Evolutionary conservation across 2,329 filamentous ascomycete genomes (phyloP).

Genomic region (Plenodomus biglobosus): DNA sequence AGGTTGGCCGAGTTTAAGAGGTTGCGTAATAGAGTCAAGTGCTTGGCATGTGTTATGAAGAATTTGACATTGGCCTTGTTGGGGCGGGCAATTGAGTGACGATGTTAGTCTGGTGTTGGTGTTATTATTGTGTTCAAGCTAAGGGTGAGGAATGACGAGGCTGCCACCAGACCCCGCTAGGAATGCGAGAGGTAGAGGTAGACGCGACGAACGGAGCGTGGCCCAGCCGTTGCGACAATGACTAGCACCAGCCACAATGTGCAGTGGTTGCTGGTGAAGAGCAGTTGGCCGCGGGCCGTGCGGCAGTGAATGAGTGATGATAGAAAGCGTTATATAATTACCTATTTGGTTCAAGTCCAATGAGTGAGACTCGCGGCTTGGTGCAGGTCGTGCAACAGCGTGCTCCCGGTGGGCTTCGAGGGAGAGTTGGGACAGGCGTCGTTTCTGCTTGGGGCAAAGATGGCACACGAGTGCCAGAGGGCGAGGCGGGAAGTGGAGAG

Average conservation of each 20-base stretch:
- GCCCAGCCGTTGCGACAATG: conserved; percentile 28
- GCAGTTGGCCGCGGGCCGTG: conserved; percentile 8
- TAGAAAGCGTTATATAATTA: conserved; percentile 20
- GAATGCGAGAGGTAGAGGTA: conserved; percentile 34
- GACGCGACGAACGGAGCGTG: conserved; percentile 30
- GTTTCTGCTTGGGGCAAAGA: conserved; percentile 33
- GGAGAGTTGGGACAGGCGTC: conserved; percentile 24
- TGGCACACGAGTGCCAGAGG: conserved; percentile 9
- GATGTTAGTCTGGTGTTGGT: conserved; percentile 21
- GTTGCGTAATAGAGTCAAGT: conserved; percentile 2
- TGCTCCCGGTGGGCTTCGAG: conserved; percentile 13
- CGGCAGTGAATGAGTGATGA: conserved; percentile 11
- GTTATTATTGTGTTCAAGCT: conserved; percentile 36
- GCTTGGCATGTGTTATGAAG: background rate
- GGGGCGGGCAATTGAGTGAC: conserved; percentile 2
- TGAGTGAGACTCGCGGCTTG: conserved; percentile 20
- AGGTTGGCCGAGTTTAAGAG: conserved; percentile 8
- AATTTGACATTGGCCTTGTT: background rate
- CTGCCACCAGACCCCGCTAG: conserved; percentile 21
- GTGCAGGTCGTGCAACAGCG: conserved; percentile 29
- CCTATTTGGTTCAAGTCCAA: conserved; percentile 20
- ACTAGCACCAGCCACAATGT: conserved; percentile 1
- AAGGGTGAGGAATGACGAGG: conserved; percentile 33
- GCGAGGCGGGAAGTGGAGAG: conserved; percentile 14
- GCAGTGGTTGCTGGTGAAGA: conserved; percentile 7